These are phyloP conservation scores for Licmophora abbreviata DNA, from an alignment of 108 stramenopile species.

Conservation along the genomic window DNA sequence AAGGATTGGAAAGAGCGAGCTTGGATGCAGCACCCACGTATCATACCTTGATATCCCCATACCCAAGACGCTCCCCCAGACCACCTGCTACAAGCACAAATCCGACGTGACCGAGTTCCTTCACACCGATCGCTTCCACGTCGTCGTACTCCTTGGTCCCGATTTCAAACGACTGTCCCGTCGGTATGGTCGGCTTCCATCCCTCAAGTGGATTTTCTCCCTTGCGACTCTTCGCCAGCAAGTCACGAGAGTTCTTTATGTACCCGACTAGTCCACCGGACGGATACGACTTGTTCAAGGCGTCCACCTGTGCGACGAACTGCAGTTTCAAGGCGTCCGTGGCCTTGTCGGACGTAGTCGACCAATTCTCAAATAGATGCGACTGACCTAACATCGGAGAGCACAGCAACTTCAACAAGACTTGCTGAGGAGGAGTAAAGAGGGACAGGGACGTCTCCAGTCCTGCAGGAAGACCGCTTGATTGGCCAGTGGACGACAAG, in stretches of 20 bases:
- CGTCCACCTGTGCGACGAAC: conserved; percentile 46
- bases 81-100: conserved; percentile 94
- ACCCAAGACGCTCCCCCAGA: conserved; percentile 96
- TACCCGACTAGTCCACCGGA: conserved; percentile 50
- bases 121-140: conserved; percentile 54
- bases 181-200: conserved; percentile 83
- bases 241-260: conserved; percentile 52
- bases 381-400: conserved; percentile 37
- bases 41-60: conserved; percentile 90
- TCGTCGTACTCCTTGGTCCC: conserved; percentile 50
- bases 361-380: conserved; percentile 51
- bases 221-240: conserved; percentile 44
- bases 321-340: conserved; percentile 16
- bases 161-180: conserved; percentile 56
- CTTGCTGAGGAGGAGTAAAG: conserved; percentile 26
- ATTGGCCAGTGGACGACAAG: not conserved
- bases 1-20: not conserved
- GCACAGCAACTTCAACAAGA: conserved; percentile 31
- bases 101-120: conserved; percentile 52
- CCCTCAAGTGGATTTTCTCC: conserved; percentile 95
- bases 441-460: conserved; percentile 17
- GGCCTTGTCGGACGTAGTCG: conserved; percentile 5
- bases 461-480: conserved; percentile 7
- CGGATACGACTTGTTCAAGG: conserved; percentile 53
- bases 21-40: not conserved